Conservation (phyloP, 179 eudicot genomes). For the Spinacia oleracea region DNA sequence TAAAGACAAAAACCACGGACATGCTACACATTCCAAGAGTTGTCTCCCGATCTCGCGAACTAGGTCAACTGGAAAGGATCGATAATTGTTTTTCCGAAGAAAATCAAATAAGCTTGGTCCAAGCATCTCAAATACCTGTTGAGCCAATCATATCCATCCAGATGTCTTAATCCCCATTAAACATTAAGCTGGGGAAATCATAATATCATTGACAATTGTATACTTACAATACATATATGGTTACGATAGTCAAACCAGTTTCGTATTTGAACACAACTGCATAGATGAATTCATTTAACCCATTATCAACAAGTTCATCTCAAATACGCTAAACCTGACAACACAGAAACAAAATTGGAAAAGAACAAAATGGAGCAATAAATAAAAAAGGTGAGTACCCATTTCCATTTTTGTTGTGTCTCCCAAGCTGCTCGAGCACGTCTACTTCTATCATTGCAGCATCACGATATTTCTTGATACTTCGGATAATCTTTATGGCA, state of each 20-base stretch:
- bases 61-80: constrained; percentile 63
- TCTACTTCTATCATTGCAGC: constrained; percentile 67
- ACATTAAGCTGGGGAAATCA: constrained; percentile 32
- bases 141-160: constrained; percentile 48
- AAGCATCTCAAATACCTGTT: constrained; percentile 66
- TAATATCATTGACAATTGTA: constrained; percentile 27
- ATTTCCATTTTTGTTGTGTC: constrained; percentile 44
- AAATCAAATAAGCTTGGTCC: constrained; percentile 64
- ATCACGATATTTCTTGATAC: constrained; percentile 61
- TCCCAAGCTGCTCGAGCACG: constrained; percentile 60
- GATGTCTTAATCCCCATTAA: constrained; percentile 43
- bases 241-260: constrained; percentile 78
- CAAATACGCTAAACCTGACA: constrained; percentile 28
- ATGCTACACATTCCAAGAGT: constrained; percentile 72
- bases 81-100: constrained; percentile 65
- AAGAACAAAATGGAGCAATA: not conserved
- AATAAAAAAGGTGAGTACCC: constrained; percentile 34
- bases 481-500: constrained; percentile 53
- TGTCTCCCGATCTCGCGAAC: constrained; percentile 68
- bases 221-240: constrained; percentile 74
- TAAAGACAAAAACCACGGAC: constrained; percentile 49
- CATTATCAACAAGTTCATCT: constrained; percentile 27
- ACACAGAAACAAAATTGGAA: constrained; percentile 3
- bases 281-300: constrained; percentile 42
- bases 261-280: constrained; percentile 77